Percentiles rank a stretch among this genome's conserved stretches.
Evolutionary conservation across 2,329 filamentous ascomycete species (phyloP).

Genomic region (Fusarium brevicatenulatum): DNA sequence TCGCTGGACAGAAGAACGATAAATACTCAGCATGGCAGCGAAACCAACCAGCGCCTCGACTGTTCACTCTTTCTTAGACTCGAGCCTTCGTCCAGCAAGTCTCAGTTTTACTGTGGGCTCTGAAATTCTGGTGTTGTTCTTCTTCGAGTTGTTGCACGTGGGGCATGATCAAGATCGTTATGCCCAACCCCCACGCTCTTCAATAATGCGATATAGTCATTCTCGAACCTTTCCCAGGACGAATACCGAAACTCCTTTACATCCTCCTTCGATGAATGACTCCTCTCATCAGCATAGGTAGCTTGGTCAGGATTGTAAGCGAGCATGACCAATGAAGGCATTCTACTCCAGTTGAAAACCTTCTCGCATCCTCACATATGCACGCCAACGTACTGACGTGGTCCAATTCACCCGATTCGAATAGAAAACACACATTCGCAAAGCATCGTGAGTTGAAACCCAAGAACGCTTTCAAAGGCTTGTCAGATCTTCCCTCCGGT

Average conservation of each 20-base stretch:
- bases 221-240: slow-evolving; percentile 15
- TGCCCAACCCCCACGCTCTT: slow-evolving; percentile 27
- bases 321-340: neutral
- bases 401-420: neutral
- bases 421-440: neutral
- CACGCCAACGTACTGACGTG: neutral
- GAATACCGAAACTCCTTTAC: slow-evolving; percentile 12
- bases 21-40: neutral
- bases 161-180: slow-evolving; percentile 2
- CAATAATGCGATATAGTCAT: slow-evolving; percentile 2
- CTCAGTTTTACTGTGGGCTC: neutral
- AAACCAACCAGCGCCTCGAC: neutral
- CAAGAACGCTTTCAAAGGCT: neutral
- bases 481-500: slow-evolving; percentile 17
- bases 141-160: slow-evolving; percentile 20
- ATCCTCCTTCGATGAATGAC: slow-evolving; percentile 6
- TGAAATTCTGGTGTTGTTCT: neutral
- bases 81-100: neutral
- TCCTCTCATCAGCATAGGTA: neutral
- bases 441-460: neutral
- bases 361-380: slow-evolving; percentile 5
- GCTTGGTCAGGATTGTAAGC: neutral
- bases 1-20: neutral
- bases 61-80: neutral
- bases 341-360: neutral